Conservation (phyloP, 805 yeast genomes). For the Yarrowia sp. region DNA sequence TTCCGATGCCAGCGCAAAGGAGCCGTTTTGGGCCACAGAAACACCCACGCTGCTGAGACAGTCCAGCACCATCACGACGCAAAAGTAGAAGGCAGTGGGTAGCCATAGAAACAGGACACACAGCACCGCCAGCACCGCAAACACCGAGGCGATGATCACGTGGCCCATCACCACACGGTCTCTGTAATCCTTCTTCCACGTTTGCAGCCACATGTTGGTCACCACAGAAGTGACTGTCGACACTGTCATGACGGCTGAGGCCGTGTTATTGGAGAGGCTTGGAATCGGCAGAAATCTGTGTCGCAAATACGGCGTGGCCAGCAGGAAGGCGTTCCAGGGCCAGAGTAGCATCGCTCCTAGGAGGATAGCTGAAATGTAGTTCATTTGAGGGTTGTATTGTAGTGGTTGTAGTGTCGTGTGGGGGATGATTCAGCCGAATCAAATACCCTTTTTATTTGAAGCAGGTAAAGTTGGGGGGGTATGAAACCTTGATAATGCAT, state of each 20-base stretch:
- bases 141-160: constrained; percentile 52
- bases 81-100: constrained; percentile 38
- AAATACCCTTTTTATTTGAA: background rate
- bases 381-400: constrained; percentile 6
- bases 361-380: constrained; percentile 57
- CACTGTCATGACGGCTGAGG: constrained; percentile 84
- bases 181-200: constrained; percentile 59
- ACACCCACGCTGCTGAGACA: constrained; percentile 68
- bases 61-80: constrained; percentile 59
- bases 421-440: background rate
- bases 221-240: constrained; percentile 66
- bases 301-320: constrained; percentile 79
- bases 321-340: constrained; percentile 95
- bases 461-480: background rate
- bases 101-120: constrained; percentile 36
- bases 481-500: constrained; percentile 12
- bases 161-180: constrained; percentile 61
- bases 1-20: constrained; percentile 77
- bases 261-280: constrained; percentile 49
- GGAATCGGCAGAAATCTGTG: constrained; percentile 50
- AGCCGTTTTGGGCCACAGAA: constrained; percentile 82
- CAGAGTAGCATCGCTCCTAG: constrained; percentile 80
- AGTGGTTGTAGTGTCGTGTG: background rate
- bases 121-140: constrained; percentile 53
- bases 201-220: constrained; percentile 62